phyloP scores from a whole-genome alignment of 2,329 filamentous ascomycete genomes.

The Lasiodiplodia theobromae region DNA sequence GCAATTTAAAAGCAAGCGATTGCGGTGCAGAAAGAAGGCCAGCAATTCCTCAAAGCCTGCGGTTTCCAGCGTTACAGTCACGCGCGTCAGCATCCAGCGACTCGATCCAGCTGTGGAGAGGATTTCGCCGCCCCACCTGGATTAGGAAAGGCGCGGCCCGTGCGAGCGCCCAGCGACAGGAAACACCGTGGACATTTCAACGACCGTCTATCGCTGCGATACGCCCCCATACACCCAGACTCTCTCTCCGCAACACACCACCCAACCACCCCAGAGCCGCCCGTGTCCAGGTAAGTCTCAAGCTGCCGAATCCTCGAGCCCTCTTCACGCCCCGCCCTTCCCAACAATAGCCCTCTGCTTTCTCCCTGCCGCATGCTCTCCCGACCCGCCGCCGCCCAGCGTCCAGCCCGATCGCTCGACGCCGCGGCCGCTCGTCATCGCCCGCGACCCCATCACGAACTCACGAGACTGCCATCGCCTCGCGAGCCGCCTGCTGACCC shows the following conservation, averaged over 20 bases:
- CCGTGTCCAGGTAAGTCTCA: conserved; percentile 25
- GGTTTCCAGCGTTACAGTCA: conserved; percentile 18
- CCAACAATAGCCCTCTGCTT: neutral
- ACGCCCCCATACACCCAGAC: conserved; percentile 26
- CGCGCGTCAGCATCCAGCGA: conserved; percentile 21
- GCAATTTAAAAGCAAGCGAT: conserved; percentile 2
- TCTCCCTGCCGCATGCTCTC: conserved; percentile 29
- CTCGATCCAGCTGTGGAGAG: conserved; percentile 25
- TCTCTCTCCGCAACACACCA: conserved; percentile 26
- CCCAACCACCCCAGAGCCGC: conserved; percentile 10
- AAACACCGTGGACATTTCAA: conserved; percentile 31
- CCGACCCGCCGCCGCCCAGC: conserved; percentile 28
- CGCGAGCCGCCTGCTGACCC: conserved; percentile 23
- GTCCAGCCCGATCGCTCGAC: conserved; percentile 24
- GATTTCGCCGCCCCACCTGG: conserved; percentile 28
- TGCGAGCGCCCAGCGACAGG: conserved; percentile 28
- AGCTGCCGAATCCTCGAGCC: neutral
- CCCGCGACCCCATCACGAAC: conserved; percentile 6
- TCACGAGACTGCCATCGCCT: neutral
- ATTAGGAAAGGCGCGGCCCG: conserved; percentile 28
- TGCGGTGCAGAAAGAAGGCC: neutral
- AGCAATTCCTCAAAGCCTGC: neutral
- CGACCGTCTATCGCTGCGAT: conserved; percentile 29
- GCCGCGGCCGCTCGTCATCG: conserved; percentile 27
- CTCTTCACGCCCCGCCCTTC: neutral